Base-by-base conservation (phyloP, 2,329 filamentous ascomycete species). In the Aspergillus proliferans region DNA sequence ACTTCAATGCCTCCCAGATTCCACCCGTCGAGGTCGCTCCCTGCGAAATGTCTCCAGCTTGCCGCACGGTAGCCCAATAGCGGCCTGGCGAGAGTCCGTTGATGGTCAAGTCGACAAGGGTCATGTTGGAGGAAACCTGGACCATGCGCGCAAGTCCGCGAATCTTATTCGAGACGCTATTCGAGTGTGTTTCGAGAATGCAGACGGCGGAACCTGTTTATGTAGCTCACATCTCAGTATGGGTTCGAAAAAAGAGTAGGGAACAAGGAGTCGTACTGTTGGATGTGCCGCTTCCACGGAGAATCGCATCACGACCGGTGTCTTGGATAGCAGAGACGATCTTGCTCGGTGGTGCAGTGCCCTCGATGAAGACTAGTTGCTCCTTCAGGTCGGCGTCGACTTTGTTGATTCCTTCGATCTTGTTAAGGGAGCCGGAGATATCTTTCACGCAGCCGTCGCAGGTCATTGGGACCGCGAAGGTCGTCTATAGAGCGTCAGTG, bases 401-500 rank as follows among this genome's bases (percentile, higher is more conserved):
- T 61, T 88, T 91, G 61, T 79, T 81, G 66, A 97, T 87, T 39
- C 91, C 90, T 62, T 82, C 77, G 40, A 97, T 74, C 63, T 86
- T 83, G 69, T 86, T 81, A 45, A 97, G 75, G 43, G 88, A 84
- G 55, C 81, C 80, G 62, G 89, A 89, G 67, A 98, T 84, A 62
- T 89, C 85, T 70, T 91, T 86, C 69, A 95, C 83, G 75, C 93
- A 97, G 64, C 80, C 77, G 61, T 95, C 86, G 75, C 93, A 97
- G 72, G 85, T 89, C 77, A 97, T 85, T 48, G 90, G 91, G 59
- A 97, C 93, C 55, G 92, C 90, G 71, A 97, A 97, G 56, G 92
- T 86, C 52, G 92, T 95, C 86, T 97, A 60, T 39, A 21, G 45
- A 28, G 22, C 19, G 43, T 63, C 50, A 64, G 59, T 47, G 21